Evolutionary conservation across 2,329 filamentous ascomycete species (phyloP).

Genomic region (Cryphonectria radicalis): DNA sequence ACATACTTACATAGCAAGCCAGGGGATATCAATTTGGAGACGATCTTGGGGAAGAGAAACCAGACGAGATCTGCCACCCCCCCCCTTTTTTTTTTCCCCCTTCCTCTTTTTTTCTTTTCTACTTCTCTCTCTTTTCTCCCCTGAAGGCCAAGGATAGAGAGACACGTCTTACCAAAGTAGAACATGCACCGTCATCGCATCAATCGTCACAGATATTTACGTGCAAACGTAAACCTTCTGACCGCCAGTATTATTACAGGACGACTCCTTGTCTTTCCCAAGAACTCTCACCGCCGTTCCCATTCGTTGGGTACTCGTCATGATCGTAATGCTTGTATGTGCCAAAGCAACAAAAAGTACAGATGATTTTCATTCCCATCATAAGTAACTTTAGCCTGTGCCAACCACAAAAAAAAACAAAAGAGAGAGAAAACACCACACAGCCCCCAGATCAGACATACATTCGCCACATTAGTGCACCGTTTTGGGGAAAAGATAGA

Average conservation of each 20-base stretch:
- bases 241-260: no score
- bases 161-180: neutral
- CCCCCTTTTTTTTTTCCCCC: no score
- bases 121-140: no score
- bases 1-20: no score
- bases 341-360: no score
- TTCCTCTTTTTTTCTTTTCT: no score
- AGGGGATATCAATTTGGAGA: no score
- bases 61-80: neutral
- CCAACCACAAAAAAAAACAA: neutral
- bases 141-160: neutral
- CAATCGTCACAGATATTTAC: neutral
- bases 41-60: neutral
- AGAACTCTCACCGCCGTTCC: neutral
- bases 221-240: neutral
- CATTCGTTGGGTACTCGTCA: no score
- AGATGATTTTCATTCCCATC: no score
- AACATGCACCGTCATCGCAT: neutral
- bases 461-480: neutral
- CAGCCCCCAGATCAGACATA: neutral
- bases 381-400: neutral
- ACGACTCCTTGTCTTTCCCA: neutral
- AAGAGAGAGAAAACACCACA: no score
- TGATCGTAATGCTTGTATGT: neutral
- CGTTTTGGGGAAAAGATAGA: neutral